phyloP scores from a whole-genome alignment of 805 yeast genomes.

The Nakazawaea peltata region DNA sequence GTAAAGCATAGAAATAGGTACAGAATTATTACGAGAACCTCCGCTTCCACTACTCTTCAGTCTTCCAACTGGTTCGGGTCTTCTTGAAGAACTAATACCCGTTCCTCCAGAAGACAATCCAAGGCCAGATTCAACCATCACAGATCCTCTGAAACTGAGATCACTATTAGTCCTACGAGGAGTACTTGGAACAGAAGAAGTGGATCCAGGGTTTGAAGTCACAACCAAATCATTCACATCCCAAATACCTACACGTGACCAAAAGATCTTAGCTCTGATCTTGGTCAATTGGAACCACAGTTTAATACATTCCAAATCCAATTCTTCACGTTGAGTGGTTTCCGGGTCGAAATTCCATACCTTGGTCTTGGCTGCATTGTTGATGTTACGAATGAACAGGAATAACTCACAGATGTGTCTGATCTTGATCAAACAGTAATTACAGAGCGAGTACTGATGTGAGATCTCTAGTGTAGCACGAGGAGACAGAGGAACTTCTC shows the following conservation, averaged over 20 bases:
- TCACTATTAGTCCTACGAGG: no score
- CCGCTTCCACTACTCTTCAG: no score
- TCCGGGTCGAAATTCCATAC: slow-evolving; percentile 52
- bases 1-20: no score
- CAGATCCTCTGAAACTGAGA: no score
- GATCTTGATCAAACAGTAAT: slow-evolving; percentile 69
- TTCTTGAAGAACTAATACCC: no score
- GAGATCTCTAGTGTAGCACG: slow-evolving; percentile 22
- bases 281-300: slow-evolving; percentile 61
- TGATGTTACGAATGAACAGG: slow-evolving; percentile 62
- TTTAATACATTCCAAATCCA: slow-evolving; percentile 17
- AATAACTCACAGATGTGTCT: slow-evolving; percentile 80
- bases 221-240: slow-evolving; percentile 28
- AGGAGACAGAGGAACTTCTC: slow-evolving; percentile 12
- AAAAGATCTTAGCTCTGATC: slow-evolving; percentile 67
- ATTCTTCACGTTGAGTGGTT: slow-evolving; percentile 10
- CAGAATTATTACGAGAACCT: no score
- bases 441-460: slow-evolving; percentile 63
- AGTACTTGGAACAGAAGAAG: not conserved
- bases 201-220: no score
- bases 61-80: no score
- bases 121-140: no score
- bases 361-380: slow-evolving; percentile 30
- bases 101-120: no score
- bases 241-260: slow-evolving; percentile 82